These are phyloP conservation scores for Dovyalis caffra DNA, from an alignment of 345 rosid genomes.

Conservation along the genomic window DNA sequence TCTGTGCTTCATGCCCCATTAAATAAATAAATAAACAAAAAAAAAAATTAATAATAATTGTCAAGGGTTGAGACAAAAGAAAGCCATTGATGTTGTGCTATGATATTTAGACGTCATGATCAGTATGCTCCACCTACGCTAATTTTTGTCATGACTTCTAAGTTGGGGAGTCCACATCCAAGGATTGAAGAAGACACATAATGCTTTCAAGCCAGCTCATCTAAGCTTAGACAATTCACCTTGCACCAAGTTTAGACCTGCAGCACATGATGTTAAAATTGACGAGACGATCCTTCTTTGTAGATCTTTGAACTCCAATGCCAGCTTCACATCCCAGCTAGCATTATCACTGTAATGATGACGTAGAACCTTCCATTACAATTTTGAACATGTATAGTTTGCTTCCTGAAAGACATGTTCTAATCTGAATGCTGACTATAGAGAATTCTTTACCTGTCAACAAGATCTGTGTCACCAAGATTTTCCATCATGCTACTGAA, in stretches of 20 bases:
- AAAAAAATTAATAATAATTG: not conserved
- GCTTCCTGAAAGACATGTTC: not conserved
- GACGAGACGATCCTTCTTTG: constrained; percentile 75
- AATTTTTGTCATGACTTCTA: not conserved
- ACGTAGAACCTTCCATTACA: not conserved
- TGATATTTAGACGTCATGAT: not conserved
- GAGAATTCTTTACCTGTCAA: constrained; percentile 39
- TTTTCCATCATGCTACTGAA: constrained; percentile 65
- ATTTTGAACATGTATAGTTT: not conserved
- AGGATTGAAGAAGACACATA: not conserved
- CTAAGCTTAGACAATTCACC: constrained; percentile 31
- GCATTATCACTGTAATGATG: constrained; percentile 44
- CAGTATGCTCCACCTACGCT: not conserved
- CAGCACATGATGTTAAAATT: constrained; percentile 60
- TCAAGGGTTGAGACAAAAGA: not conserved
- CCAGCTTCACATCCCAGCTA: constrained; percentile 67
- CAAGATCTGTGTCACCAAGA: constrained; percentile 49
- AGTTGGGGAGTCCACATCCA: not conserved
- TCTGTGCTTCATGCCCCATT: constrained; percentile 17
- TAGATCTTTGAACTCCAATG: constrained; percentile 48
- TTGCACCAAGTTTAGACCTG: constrained; percentile 59
- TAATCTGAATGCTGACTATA: not conserved
- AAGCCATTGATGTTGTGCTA: not conserved
- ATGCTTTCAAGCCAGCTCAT: not conserved
- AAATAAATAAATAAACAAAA: too few species aligned